Evolutionary conservation across 2,329 filamentous ascomycete genomes (phyloP).

Genomic region (Parastagonospora nodorum): DNA sequence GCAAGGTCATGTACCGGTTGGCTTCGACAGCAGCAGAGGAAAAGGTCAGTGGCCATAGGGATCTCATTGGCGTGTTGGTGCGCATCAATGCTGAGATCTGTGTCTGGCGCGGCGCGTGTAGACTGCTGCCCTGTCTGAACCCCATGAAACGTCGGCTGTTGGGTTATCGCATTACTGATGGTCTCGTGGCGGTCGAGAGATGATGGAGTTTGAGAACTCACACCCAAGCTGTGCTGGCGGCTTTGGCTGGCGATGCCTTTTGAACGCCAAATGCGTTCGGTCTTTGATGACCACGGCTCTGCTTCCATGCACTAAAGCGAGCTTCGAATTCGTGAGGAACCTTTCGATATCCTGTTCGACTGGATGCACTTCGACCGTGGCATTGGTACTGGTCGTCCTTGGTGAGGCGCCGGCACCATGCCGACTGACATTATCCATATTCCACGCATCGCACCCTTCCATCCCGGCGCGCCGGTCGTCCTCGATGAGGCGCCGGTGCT

Average conservation of each 20-base stretch:
- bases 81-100: neutral
- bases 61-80: neutral
- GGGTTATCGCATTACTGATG: conserved; percentile 6
- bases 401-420: conserved; percentile 4
- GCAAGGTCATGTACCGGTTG: conserved; percentile 10
- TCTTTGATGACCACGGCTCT: neutral
- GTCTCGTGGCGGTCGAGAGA: conserved; percentile 1
- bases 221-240: neutral
- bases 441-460: no score
- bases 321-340: neutral
- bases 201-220: conserved; percentile 2
- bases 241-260: conserved; percentile 1
- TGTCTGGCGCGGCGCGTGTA: conserved; percentile 7
- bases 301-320: neutral
- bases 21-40: conserved; percentile 3
- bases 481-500: conserved; percentile 7
- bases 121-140: conserved; percentile 4
- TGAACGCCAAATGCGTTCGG: neutral
- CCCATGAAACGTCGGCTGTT: conserved; percentile 16
- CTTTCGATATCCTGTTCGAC: neutral
- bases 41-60: conserved; percentile 5
- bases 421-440: no score
- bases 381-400: conserved; percentile 3
- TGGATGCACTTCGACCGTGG: neutral
- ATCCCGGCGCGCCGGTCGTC: neutral